These are phyloP conservation scores for Rhodosporidiobolus sp. DNA, from an alignment of 768 basidiomycete species.

Conservation along the genomic window DNA sequence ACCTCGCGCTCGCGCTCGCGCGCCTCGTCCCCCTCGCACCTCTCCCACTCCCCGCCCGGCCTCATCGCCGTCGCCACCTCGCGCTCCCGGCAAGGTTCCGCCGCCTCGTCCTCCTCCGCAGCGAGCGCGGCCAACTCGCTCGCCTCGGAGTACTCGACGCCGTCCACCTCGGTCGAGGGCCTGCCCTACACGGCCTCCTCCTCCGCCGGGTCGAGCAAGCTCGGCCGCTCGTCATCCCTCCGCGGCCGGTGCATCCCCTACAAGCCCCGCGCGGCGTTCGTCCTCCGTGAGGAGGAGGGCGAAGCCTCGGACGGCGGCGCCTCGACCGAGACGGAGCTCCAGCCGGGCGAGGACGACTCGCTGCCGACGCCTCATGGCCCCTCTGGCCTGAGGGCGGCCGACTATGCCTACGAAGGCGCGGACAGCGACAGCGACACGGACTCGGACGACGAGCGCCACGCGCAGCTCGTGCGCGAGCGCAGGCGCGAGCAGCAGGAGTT, in stretches of 20 bases:
- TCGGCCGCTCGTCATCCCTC: neutral
- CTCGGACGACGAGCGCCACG: slow-evolving; percentile 19
- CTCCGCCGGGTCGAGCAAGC: neutral
- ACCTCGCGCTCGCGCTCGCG: slow-evolving; percentile 3
- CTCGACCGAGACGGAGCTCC: neutral
- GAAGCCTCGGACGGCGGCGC: neutral
- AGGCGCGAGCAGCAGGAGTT: slow-evolving; percentile 23
- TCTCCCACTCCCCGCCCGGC: slow-evolving; percentile 5
- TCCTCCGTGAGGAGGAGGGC: neutral
- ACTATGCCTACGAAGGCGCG: neutral
- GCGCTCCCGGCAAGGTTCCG: slow-evolving; percentile 21
- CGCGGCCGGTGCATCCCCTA: neutral
- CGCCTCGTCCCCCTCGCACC: slow-evolving; percentile 6
- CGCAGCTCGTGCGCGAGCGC: slow-evolving; percentile 15
- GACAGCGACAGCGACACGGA: neutral
- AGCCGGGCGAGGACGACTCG: neutral
- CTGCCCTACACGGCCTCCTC: slow-evolving; percentile 4
- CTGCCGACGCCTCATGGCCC: neutral
- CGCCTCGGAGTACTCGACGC: slow-evolving; percentile 19
- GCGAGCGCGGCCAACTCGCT: neutral
- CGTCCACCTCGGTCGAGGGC: slow-evolving; percentile 26
- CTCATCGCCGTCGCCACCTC: neutral
- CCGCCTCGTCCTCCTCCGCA: slow-evolving; percentile 10
- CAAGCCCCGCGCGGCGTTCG: neutral
- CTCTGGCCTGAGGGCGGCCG: neutral